Conservation (phyloP, 2,329 filamentous ascomycete species). For the Pyrenochaeta sp. region DNA sequence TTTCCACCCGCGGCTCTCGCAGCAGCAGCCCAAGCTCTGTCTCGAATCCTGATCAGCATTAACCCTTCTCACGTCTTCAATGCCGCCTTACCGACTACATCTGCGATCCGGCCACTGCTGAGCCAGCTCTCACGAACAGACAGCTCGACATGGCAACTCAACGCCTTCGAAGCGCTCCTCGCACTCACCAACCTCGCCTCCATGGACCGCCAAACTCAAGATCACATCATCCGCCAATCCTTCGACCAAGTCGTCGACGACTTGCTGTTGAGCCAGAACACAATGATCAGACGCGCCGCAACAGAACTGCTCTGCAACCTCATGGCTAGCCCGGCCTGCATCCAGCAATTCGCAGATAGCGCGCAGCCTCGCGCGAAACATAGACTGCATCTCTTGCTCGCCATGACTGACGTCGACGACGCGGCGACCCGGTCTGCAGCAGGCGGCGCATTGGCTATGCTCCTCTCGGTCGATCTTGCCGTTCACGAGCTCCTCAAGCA, state of each 20-base stretch:
- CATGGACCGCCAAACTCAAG: slow-evolving; percentile 67
- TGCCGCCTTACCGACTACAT: slow-evolving; percentile 72
- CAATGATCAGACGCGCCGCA: slow-evolving; percentile 78
- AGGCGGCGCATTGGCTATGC: slow-evolving; percentile 83
- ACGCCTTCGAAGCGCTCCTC: slow-evolving; percentile 88
- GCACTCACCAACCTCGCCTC: slow-evolving; percentile 94
- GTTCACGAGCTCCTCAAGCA: slow-evolving; percentile 72
- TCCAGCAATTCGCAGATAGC: slow-evolving; percentile 73
- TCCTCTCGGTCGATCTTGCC: slow-evolving; percentile 79
- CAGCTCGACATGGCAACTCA: slow-evolving; percentile 72
- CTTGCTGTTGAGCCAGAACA: slow-evolving; percentile 77
- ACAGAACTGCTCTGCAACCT: slow-evolving; percentile 94
- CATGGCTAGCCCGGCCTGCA: slow-evolving; percentile 71
- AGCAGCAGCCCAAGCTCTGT: slow-evolving; percentile 79
- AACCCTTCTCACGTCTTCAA: slow-evolving; percentile 87
- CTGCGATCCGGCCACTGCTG: slow-evolving; percentile 82
- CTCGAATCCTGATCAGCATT: slow-evolving; percentile 84
- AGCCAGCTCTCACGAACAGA: slow-evolving; percentile 73
- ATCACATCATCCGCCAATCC: slow-evolving; percentile 73
- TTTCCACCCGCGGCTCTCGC: slow-evolving; percentile 48
- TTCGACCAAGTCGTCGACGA: slow-evolving; percentile 80
- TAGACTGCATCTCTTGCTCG: slow-evolving; percentile 82
- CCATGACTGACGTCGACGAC: slow-evolving; percentile 87
- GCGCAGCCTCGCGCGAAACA: slow-evolving; percentile 69
- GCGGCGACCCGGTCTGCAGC: slow-evolving; percentile 80